Evolutionary conservation across 768 basidiomycete species (phyloP).

Genomic region (Leccinum variicolor): DNA sequence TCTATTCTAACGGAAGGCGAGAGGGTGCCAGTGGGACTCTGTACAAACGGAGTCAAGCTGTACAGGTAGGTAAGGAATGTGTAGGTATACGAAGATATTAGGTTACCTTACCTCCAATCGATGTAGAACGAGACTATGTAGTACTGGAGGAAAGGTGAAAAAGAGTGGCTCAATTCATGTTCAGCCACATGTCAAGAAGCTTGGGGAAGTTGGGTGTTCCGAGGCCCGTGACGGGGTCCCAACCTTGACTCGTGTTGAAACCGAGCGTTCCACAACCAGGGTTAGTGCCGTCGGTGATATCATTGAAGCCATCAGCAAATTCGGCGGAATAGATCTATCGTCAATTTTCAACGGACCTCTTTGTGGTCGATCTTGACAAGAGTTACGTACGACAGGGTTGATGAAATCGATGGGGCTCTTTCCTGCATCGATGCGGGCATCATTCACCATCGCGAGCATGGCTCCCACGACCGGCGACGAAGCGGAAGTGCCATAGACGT

Average conservation of each 20-base stretch:
- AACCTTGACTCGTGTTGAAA: constrained; percentile 29
- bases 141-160: too few relatives aligned
- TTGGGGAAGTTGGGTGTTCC: constrained; percentile 43
- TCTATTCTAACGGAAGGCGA: too few relatives aligned
- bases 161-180: neutral
- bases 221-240: constrained; percentile 45
- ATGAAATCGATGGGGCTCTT: constrained; percentile 56
- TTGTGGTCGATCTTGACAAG: neutral
- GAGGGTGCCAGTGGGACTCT: too few relatives aligned
- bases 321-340: constrained; percentile 36
- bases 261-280: constrained; percentile 43
- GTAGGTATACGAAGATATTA: too few relatives aligned
- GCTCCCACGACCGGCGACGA: constrained; percentile 62
- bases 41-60: too few relatives aligned
- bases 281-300: constrained; percentile 43
- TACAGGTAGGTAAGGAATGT: too few relatives aligned
- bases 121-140: too few relatives aligned
- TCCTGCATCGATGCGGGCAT: constrained; percentile 47
- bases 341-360: constrained; percentile 16
- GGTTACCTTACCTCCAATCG: too few relatives aligned
- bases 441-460: constrained; percentile 59
- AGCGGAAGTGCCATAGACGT: constrained; percentile 56
- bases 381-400: constrained; percentile 36
- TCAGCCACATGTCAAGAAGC: constrained; percentile 25
- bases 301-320: constrained; percentile 44